Evolutionary conservation across 2,329 filamentous ascomycete species (phyloP).

Genomic region (Diaporthe destruens): DNA sequence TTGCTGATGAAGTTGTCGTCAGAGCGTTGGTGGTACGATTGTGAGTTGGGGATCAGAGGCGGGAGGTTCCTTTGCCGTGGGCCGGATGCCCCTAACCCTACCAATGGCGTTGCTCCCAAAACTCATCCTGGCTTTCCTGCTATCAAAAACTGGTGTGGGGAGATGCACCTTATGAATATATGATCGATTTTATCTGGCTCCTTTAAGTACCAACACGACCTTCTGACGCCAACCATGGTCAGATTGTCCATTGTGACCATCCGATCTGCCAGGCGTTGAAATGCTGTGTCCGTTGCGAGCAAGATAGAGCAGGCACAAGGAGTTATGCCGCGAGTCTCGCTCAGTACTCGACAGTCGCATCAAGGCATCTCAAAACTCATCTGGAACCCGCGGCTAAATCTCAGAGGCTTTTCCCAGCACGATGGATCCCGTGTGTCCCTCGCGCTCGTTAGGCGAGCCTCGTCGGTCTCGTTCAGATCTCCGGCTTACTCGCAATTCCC

Average conservation of each 20-base stretch:
- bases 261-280: constrained; percentile 11
- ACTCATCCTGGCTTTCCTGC: constrained; percentile 3
- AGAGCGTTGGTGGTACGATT: constrained; percentile 21
- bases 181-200: background rate
- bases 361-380: constrained; percentile 29
- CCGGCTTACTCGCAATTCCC: constrained; percentile 16
- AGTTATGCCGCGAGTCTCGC: constrained; percentile 40
- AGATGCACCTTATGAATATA: background rate
- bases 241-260: background rate
- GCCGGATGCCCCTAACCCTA: constrained; percentile 10
- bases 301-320: constrained; percentile 24
- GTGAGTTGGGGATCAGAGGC: constrained; percentile 37
- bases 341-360: constrained; percentile 37
- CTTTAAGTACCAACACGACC: background rate
- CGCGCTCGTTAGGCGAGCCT: constrained; percentile 14
- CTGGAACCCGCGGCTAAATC: background rate
- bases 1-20: constrained; percentile 45
- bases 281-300: constrained; percentile 33
- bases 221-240: background rate
- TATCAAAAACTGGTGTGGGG: background rate
- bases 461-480: constrained; percentile 25
- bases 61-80: constrained; percentile 28
- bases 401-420: background rate
- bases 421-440: background rate
- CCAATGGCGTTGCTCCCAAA: constrained; percentile 19